Conservation (phyloP, 352 stramenopile species). For the Phytophthora tentaculata region DNA sequence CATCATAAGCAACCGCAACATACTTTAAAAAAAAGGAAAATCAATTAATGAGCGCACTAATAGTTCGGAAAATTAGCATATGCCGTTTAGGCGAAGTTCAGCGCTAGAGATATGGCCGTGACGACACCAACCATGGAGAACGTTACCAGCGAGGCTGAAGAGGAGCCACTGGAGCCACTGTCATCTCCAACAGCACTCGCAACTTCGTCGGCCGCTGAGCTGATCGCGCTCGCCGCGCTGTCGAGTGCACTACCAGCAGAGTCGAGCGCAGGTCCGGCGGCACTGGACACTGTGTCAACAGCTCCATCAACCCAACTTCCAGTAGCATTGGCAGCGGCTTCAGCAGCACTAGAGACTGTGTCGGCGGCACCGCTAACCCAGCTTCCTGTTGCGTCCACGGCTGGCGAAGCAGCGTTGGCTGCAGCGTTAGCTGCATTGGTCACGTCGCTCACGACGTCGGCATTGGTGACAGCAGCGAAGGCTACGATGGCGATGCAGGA, state of each 20-base stretch:
- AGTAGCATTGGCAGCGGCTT: slow-evolving; percentile 15
- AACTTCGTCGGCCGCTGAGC: slow-evolving; percentile 21
- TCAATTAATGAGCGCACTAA: slow-evolving; percentile 5
- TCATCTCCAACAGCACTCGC: slow-evolving; percentile 18
- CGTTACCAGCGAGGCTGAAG: slow-evolving; percentile 13
- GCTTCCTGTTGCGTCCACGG: slow-evolving; percentile 21
- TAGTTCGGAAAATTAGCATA: not conserved
- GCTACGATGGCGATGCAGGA: slow-evolving; percentile 24
- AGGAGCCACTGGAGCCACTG: slow-evolving; percentile 15
- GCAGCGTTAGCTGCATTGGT: slow-evolving; percentile 10
- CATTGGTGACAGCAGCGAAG: slow-evolving; percentile 12
- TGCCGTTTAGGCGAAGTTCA: slow-evolving; percentile 32
- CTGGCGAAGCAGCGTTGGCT: slow-evolving; percentile 13
- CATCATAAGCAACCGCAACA: not conserved
- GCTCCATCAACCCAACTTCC: slow-evolving; percentile 30
- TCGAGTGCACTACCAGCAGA: slow-evolving; percentile 19
- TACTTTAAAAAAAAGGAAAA: not conserved
- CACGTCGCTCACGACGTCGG: slow-evolving; percentile 21
- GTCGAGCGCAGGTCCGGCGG: not conserved
- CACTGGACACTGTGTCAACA: slow-evolving; percentile 19
- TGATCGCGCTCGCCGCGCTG: slow-evolving; percentile 14
- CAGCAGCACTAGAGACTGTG: slow-evolving; percentile 25
- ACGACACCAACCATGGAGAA: slow-evolving; percentile 18
- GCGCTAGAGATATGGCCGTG: slow-evolving; percentile 5
- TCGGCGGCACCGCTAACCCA: slow-evolving; percentile 21